phyloP scores from a whole-genome alignment of 805 yeast genomes.

The Candida dajiaensis region DNA sequence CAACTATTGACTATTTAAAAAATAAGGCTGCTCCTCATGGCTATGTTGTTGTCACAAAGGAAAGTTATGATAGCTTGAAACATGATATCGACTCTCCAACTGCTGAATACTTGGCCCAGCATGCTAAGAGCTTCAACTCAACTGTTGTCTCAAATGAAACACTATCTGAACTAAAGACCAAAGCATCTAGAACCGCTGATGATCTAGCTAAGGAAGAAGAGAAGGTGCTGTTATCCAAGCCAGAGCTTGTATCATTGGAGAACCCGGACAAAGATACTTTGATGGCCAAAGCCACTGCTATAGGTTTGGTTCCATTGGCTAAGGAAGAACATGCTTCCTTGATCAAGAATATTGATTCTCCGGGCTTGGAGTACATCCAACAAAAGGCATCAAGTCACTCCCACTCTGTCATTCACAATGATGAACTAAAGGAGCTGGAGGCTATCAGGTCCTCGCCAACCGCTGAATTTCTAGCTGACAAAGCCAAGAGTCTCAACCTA shows the following conservation, averaged over 20 bases:
- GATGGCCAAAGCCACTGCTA: not conserved
- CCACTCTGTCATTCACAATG: slow-evolving; percentile 7
- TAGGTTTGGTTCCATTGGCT: slow-evolving; percentile 1
- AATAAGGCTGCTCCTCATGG: slow-evolving; percentile 16
- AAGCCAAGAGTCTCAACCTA: slow-evolving; percentile 5
- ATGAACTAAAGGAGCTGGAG: slow-evolving; percentile 11
- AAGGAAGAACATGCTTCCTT: not conserved
- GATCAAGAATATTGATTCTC: slow-evolving; percentile 15
- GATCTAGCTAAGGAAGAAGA: slow-evolving; percentile 17
- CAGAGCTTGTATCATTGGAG: slow-evolving; percentile 4
- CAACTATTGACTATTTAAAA: slow-evolving; percentile 21
- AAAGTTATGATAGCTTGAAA: slow-evolving; percentile 20
- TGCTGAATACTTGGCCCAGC: slow-evolving; percentile 3
- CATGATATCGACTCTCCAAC: slow-evolving; percentile 5
- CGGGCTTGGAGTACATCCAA: slow-evolving; percentile 15
- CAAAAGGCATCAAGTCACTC: slow-evolving; percentile 19
- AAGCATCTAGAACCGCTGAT: slow-evolving; percentile 12
- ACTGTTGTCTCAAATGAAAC: slow-evolving; percentile 5
- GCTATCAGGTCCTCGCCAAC: slow-evolving; percentile 2
- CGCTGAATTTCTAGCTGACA: slow-evolving; percentile 2
- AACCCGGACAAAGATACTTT: slow-evolving; percentile 2
- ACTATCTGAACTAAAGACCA: slow-evolving; percentile 7
- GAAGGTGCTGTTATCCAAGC: slow-evolving; percentile 2
- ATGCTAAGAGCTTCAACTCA: not conserved
- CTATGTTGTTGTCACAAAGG: slow-evolving; percentile 20